These are phyloP conservation scores for Cryptosporidium tyzzeri DNA, from an alignment of 169 alveolate genomes.

Conservation along the genomic window DNA sequence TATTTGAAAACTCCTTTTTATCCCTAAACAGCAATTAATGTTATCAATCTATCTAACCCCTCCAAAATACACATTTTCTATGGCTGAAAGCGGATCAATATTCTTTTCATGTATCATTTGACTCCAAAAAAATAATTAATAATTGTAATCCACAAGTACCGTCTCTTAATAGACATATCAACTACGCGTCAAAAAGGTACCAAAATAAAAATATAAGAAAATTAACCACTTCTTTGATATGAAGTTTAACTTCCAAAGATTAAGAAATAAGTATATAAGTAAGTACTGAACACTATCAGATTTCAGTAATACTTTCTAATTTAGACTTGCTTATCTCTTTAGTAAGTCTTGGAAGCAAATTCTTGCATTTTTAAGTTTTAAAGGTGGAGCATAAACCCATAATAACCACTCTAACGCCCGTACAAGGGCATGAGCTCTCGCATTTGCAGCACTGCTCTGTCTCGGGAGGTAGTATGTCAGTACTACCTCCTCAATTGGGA, in stretches of 20 bases:
- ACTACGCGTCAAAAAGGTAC: slow-evolving; percentile 56
- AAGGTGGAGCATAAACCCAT: slow-evolving; percentile 45
- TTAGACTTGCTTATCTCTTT: background rate
- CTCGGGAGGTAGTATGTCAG: slow-evolving; percentile 50
- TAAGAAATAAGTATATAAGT: background rate
- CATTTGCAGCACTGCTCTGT: slow-evolving; percentile 72
- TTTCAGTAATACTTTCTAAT: background rate
- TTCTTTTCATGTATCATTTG: background rate
- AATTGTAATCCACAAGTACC: slow-evolving; percentile 32
- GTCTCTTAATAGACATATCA: slow-evolving; percentile 75
- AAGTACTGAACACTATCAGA: background rate
- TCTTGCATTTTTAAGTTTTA: background rate
- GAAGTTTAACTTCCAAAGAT: background rate
- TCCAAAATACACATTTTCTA: background rate
- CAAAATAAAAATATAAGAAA: background rate
- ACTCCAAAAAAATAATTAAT: background rate
- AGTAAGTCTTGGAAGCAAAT: background rate
- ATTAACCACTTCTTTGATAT: slow-evolving; percentile 57
- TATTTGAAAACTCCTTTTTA: no score
- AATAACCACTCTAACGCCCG: slow-evolving; percentile 16
- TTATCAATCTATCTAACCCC: background rate
- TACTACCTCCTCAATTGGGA: slow-evolving; percentile 53
- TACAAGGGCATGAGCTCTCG: slow-evolving; percentile 68
- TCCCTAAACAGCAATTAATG: background rate
- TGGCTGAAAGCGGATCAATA: background rate